These are phyloP conservation scores for Dictyostelium gargantuum DNA, from an alignment of 208 protist species.

Conservation along the genomic window DNA sequence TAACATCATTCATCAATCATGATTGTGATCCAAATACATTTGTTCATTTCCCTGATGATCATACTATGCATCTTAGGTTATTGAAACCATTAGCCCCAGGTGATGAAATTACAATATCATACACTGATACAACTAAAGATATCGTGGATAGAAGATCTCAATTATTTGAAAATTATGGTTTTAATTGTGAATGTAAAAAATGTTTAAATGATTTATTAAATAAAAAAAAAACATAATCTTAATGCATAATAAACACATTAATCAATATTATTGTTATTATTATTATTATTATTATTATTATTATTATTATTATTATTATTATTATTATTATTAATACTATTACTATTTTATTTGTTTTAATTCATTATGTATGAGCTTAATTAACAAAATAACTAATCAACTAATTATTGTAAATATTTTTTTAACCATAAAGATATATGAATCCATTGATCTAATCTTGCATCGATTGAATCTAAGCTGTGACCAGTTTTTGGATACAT, in stretches of 20 bases:
- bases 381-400: too few species aligned
- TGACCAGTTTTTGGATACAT: slow-evolving; percentile 51
- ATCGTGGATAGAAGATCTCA: background rate
- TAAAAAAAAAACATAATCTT: background rate
- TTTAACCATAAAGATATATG: slow-evolving; percentile 33
- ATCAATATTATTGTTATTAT: background rate
- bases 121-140: slow-evolving; percentile 18
- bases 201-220: slow-evolving; percentile 6
- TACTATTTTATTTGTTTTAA: background rate
- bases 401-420: slow-evolving; percentile 1
- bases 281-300: background rate
- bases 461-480: background rate
- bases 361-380: too few species aligned
- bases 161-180: slow-evolving; percentile 66
- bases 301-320: background rate
- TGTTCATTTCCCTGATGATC: slow-evolving; percentile 1
- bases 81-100: background rate
- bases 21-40: slow-evolving; percentile 29
- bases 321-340: too few species aligned
- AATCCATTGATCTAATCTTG: slow-evolving; percentile 50
- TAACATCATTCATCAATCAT: slow-evolving; percentile 60
- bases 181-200: slow-evolving; percentile 38
- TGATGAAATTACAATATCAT: slow-evolving; percentile 32
- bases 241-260: background rate
- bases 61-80: background rate